Evolutionary conservation across 495 filamentous ascomycete species (phyloP).

Genomic region (Podospora pseudoanserina): DNA sequence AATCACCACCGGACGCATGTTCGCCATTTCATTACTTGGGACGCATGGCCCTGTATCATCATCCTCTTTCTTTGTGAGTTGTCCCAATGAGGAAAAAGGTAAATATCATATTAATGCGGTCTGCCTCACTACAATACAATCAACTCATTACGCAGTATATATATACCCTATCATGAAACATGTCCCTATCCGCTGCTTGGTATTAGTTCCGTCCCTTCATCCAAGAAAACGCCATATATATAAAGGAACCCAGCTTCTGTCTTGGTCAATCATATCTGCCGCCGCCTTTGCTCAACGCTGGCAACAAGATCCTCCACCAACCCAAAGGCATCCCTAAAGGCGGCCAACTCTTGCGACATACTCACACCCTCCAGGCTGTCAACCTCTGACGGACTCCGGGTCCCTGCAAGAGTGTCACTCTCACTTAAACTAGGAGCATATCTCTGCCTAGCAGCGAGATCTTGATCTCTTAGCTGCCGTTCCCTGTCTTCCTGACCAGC

Average conservation of each 20-base stretch:
- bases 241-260: not conserved
- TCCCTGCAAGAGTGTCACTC: constrained; percentile 3
- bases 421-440: not conserved
- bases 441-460: not conserved
- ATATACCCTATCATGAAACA: not conserved
- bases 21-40: not conserved
- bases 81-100: not conserved
- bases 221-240: not conserved
- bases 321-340: constrained; percentile 44
- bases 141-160: not conserved
- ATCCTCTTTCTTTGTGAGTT: not conserved
- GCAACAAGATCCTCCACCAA: constrained; percentile 46
- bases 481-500: not conserved
- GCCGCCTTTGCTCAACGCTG: constrained; percentile 37
- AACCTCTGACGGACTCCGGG: not conserved
- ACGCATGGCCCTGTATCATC: not conserved
- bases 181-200: not conserved
- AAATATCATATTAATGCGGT: not conserved
- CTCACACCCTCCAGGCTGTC: constrained; percentile 7
- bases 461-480: not conserved
- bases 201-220: not conserved
- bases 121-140: not conserved
- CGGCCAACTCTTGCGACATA: constrained; percentile 39
- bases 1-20: constrained; percentile 21
- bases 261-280: not conserved